Evolutionary conservation across 2,329 filamentous ascomycete species (phyloP), one percentile per base, ranked within the genome.

Genomic region (Beauveria sp.): DNA sequence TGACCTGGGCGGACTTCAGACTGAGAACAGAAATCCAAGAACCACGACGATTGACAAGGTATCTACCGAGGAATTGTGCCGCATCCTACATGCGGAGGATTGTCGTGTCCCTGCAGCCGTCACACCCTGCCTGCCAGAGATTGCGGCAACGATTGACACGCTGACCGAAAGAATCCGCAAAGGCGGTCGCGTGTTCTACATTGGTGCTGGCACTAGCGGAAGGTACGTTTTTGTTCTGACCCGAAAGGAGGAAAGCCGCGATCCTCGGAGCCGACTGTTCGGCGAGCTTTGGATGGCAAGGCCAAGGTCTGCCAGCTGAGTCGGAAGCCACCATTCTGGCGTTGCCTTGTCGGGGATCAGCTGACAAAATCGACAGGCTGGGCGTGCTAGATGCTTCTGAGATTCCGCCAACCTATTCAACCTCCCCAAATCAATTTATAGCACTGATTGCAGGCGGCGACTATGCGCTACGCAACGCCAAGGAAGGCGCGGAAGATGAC

Each of bases 171-270:
- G 63, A 24, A 56, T 67, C 18, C 51, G 58, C 7, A 50, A 26
- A 30, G 65, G 65, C 50, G 64, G 65, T 6, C 62, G 64, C 12
- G 59, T 67, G 7, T 64, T 64, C 14, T 64, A 64, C 57, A 59
- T 75, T n/a, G 75, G 76, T 10, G 77, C 76, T 3, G 75, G 77
- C 16, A 78, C 75, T 2, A 79, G 76, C 62, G 74, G 77, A 58
- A 73, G 76, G 73, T 76, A 62, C 64, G 67, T 47, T 34, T 24
- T 10, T 38, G 2, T 22, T n/a, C 40, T 24, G 12, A 12, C 34
- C 30, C 14, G 34, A 38, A 38, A 16, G 5, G 34, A 38, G 34
- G 14, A 16, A 38, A 14, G 34, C 34, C 34, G 12, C 34, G 10
- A 38, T 38, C 5, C 34, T 38, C 34, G 34, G 34, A 14, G 34